Base-by-base conservation (phyloP, 257 asterid species). In the Solanum etuberosum region DNA sequence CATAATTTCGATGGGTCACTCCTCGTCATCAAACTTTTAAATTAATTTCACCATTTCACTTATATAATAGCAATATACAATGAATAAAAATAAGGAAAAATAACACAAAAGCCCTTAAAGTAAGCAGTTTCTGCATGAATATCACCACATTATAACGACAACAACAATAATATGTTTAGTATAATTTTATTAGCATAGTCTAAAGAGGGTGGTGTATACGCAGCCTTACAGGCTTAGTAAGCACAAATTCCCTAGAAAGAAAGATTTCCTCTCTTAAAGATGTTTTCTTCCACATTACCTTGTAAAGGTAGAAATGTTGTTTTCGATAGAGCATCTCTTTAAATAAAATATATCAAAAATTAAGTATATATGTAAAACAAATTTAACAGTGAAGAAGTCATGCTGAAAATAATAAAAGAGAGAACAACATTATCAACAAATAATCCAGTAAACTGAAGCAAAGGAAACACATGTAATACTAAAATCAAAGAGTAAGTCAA, bases 281-380 rank as follows among this genome's bases (percentile, higher is more conserved):
- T 37, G 40, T 37, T 9, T 37, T 37, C 40, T 37, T 37, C 40
- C 40, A 1, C 43, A 0, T 43, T 51, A 51, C 23, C 23, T 51
- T 51, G 23, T 51, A 16, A 51, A 51, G 21, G 21, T 51, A 5
- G 54, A 46, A 14, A 51, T 16, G 21, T 51, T 51, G 23, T 21
- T 59, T 59, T 21, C 0, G 25, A 57, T 57, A 57, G 25, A 57
- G 0, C 65, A 20, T 57, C 11, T 7, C 10, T 0, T 10, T 18
- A 57, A 57, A 7, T 57, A 57, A 57, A 18, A 18, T 0, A 20
- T 57, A 46, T 46, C 7, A 46, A 46, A 14, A 46, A 51, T 16
- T 23, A 51, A 48, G 59, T 48, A 48, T 48, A 0, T 48, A 48
- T 48, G 57, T 48, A 48, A 48, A 48, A 48, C 21, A 48, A 0